A percentile compares a stretch with the other conserved stretches of the same genome.
Conservation (phyloP, 2,329 filamentous ascomycete species). For the Zarea fungicola region DNA sequence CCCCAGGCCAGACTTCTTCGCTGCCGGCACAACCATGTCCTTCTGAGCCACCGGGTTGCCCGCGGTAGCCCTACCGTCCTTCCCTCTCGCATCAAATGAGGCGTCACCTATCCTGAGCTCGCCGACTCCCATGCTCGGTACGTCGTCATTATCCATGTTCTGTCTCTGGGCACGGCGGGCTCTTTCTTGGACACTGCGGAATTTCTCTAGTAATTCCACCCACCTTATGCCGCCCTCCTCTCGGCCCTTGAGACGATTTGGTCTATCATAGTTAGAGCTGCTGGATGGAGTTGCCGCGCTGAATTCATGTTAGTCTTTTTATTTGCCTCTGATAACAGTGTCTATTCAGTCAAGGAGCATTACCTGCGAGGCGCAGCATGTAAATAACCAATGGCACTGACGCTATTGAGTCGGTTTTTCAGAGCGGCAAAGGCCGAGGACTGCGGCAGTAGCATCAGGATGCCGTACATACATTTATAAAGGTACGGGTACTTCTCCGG, state of each 20-base stretch:
- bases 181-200: conserved; percentile 83
- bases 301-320: conserved; percentile 6
- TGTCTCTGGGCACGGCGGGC: conserved; percentile 66
- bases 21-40: conserved; percentile 40
- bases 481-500: conserved; percentile 92
- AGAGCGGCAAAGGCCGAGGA: conserved; percentile 94
- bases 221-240: conserved; percentile 85
- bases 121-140: conserved; percentile 38
- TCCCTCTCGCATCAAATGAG: conserved; percentile 34
- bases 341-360: too few relatives aligned
- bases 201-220: conserved; percentile 91
- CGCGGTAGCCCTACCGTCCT: conserved; percentile 30
- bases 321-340: too few relatives aligned
- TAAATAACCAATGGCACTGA: conserved; percentile 92
- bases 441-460: conserved; percentile 97
- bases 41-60: conserved; percentile 41
- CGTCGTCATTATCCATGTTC: conserved; percentile 46
- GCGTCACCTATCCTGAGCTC: conserved; percentile 39
- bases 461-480: conserved; percentile 95
- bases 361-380: conserved; percentile 77
- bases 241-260: conserved; percentile 72
- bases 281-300: conserved; percentile 44
- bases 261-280: conserved; percentile 60
- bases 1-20: conserved; percentile 60
- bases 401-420: conserved; percentile 94